phyloP scores from a whole-genome alignment of 495 filamentous ascomycete species.

The Chlorociboria aeruginascens region DNA sequence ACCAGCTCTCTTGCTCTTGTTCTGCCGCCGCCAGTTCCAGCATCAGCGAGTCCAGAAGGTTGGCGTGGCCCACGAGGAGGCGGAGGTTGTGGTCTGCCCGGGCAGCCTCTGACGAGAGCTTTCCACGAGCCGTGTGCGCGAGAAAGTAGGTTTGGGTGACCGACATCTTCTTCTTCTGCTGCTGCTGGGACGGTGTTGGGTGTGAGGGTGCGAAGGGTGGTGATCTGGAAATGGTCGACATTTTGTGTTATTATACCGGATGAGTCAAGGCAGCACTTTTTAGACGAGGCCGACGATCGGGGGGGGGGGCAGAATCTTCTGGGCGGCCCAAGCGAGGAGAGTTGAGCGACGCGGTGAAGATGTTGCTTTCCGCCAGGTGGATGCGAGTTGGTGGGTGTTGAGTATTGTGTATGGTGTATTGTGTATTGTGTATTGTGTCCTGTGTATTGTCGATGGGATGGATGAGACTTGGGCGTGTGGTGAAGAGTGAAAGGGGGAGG shows the following conservation, averaged over 20 bases:
- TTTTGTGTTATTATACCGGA: slow-evolving; percentile 11
- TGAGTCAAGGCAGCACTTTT: slow-evolving; percentile 17
- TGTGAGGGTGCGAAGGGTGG: slow-evolving; percentile 16
- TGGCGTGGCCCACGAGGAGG: slow-evolving; percentile 90
- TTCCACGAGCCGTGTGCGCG: slow-evolving; percentile 86
- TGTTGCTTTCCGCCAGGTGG: no score
- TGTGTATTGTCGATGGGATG: no score
- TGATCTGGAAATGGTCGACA: slow-evolving; percentile 22
- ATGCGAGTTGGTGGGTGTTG: no score
- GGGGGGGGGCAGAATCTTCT: background rate
- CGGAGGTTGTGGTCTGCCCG: slow-evolving; percentile 87
- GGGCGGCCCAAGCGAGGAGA: no score
- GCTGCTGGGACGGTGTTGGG: slow-evolving; percentile 23
- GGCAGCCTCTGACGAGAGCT: slow-evolving; percentile 87
- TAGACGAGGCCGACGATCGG: slow-evolving; percentile 9
- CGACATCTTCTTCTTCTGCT: slow-evolving; percentile 68
- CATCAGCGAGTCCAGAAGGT: slow-evolving; percentile 94
- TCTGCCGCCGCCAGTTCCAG: slow-evolving; percentile 90
- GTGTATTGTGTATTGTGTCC: no score
- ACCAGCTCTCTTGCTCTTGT: slow-evolving; percentile 93
- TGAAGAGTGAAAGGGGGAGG: no score
- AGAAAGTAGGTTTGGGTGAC: slow-evolving; percentile 97
- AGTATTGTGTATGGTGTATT: no score
- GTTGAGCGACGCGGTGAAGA: no score
- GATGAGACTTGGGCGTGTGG: no score